Base-by-base conservation (phyloP, 1,284 basidiomycete species). In the Boletus chippewaensis region DNA sequence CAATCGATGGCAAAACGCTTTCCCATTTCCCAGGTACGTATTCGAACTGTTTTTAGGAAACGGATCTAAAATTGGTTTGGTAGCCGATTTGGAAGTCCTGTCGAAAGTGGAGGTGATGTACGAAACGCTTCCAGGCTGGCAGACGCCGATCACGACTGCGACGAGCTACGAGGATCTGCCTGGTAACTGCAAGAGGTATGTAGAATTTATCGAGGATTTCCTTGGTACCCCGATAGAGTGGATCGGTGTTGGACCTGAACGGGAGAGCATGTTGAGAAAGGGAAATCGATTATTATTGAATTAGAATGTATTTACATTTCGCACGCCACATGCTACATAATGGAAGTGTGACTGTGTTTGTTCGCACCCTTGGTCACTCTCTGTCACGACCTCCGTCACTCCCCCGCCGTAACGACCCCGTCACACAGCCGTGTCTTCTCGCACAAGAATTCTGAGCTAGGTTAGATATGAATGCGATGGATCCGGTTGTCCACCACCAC, bases 71-170 rank as follows among this genome's bases (percentile, higher is more conserved):
- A 16, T 40, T 34, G 39, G 31, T 34, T 34, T 36, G 34, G 22
- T 59, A 86, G 95, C 95, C 57, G 85, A 97, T 70, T 78, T 98
- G 41, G 91, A 91, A 56, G 70, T 86, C 32, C 78, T 97, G 18
- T 83, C 79, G 18, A 76, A 81, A 57, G 92, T 95, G 18, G 80
- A 92, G 51, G 95, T 99, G 42, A 77, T 83, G 57, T 99, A 99
- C 73, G 82, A 84, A 58, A 95, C 91, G 2, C 71, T 99, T 6
- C 88, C 93, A 4, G 96, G 96, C 36, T 99, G 96, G 96, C 78
- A 94, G 70, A 72, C 78, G 8, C 80, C 87, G 50, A 98, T 98
- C 63, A 79, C 80, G 47, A 70, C 78, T 2, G 73, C 75, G 55
- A 82, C 68, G 42, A 76, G 74, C 45, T 96, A 85, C 67, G 83